Evolutionary conservation across 768 basidiomycete species (phyloP), one percentile per base, ranked within the genome.

Genomic region (Suillus brevipes): DNA sequence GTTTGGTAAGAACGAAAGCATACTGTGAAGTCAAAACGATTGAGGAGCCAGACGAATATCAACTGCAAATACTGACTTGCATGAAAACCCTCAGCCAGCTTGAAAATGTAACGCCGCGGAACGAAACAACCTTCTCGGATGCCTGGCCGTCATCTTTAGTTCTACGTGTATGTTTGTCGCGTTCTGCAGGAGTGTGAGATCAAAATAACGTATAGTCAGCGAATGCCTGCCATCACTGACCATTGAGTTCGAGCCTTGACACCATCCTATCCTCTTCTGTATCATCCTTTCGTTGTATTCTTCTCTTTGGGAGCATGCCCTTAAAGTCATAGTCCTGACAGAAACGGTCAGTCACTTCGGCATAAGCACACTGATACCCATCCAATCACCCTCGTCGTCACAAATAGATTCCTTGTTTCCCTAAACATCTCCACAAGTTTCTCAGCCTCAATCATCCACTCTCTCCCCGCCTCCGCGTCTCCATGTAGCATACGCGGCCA

Each of bases 381-480:
- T 83, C 70, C 62, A 77, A 87, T 70, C 65, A 95, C 95, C 69
- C 89, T 79, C 36, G 89, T 89, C 3, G 89, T 87, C 69, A 90
- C 82, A 73, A 97, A 99, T 67, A 98, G 73, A 66, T 88, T 86
- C 66, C 89, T 84, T 1, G 95, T 95, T 78, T 95, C 90, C 61
- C 97, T 81, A 78, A 95, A 98, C 74, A 86, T 89, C 66, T 97
- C 95, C 4, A 97, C 84, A 55, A 99, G 80, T 69, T 87, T 90
- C 72, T 94, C 92, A 0, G 94, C 94, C 70, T 94, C 89, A 36
- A 89, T 72, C 68, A 97, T 78, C 91, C 95, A 98, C 69, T 89
- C 85, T 60, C 85, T 81, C 64, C 85, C 80, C 5, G 87, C 85
- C 16, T 85, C 84, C 1, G 78, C 77, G 25, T 84, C 73, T 2